Conservation (phyloP, 2,329 filamentous ascomycete species). For the Claviceps spartinae region DNA sequence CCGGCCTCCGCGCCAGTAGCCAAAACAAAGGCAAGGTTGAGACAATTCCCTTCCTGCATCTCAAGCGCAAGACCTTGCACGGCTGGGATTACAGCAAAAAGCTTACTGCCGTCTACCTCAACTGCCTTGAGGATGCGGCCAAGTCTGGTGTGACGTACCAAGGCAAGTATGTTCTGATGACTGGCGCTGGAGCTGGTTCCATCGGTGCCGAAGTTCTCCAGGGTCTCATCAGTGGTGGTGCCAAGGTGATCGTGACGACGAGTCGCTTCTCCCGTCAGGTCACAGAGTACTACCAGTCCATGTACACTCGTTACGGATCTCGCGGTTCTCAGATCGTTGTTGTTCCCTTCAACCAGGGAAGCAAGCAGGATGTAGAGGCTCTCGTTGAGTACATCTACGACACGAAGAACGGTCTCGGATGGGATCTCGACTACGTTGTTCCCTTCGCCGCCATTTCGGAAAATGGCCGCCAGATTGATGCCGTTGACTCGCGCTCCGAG, state of each 20-base stretch:
- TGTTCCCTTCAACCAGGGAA: conserved; percentile 97
- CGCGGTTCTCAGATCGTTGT: conserved; percentile 94
- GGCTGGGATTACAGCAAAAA: conserved; percentile 99
- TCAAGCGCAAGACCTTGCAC: conserved; percentile 85
- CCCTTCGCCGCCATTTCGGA: conserved; percentile 97
- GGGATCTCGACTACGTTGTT: conserved; percentile 93
- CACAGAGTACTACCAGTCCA: conserved; percentile 97
- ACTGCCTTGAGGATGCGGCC: conserved; percentile 81
- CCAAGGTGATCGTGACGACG: conserved; percentile 92
- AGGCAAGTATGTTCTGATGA: conserved; percentile 95
- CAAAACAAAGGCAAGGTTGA: conserved; percentile 80
- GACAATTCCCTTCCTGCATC: conserved; percentile 92
- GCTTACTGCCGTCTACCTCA: conserved; percentile 82
- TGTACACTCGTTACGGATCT: conserved; percentile 90
- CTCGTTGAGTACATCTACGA: conserved; percentile 95
- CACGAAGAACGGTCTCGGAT: conserved; percentile 86
- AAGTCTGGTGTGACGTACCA: conserved; percentile 79
- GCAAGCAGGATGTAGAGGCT: conserved; percentile 93
- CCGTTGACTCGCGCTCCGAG: conserved; percentile 93
- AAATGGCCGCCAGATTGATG: conserved; percentile 93
- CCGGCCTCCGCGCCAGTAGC: conserved; percentile 35
- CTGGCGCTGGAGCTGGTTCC: conserved; percentile 90
- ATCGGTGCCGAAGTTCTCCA: conserved; percentile 96
- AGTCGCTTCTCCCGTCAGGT: conserved; percentile 94
- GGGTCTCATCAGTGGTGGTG: conserved; percentile 89